Base-by-base conservation (phyloP, 1,284 basidiomycete species). In the Laetiporus sulphureus region DNA sequence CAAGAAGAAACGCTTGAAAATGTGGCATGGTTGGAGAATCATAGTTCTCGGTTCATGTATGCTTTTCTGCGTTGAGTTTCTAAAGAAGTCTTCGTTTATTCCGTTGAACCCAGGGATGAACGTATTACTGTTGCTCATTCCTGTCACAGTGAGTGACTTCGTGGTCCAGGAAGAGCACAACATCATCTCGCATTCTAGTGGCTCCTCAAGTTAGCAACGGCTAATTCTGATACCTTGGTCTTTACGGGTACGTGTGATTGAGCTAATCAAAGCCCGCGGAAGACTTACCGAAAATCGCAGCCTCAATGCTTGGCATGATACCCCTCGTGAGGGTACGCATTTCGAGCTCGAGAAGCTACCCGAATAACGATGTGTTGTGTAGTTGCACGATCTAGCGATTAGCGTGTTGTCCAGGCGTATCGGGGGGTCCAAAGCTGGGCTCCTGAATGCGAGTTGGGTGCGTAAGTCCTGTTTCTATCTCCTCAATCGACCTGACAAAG, bases 381-480 rank as follows among this genome's bases (percentile, higher is more conserved):
- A 84, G 71, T 67, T 94, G 29, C 83, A 94, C 42, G 91, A 92
- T 45, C 73, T 91, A 42, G 77, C 78, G 0, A 92, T 86, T 0
- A 73, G 78, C 49, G 84, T 91, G 44, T 67, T 92, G 4, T 77
- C 88, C 2, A 60, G 83, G 18, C 76, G 83, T 33, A 73, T 86
- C 21, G 84, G 91, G 8, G 88, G 90, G 38, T 74, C 84, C 1
- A 80, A 81, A 49, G 80, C 84, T 0, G 89, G 86, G 12, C 66
- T 92, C 24, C 64, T 91, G 32, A 91, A 91, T 53, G 88, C 86
- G 11, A 92, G 84, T 47, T 69, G 93, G 73, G 84, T 84, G 55
- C 40, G 71, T 63, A 18, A 16, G 40, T 30, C 34, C 29, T 23
- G 13, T 22, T 33, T 29, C 36, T 36, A 19, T 15, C 25, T 33